These are phyloP conservation scores for Kwoniella shandongensis DNA, from an alignment of 768 basidiomycete genomes.

Conservation along the genomic window DNA sequence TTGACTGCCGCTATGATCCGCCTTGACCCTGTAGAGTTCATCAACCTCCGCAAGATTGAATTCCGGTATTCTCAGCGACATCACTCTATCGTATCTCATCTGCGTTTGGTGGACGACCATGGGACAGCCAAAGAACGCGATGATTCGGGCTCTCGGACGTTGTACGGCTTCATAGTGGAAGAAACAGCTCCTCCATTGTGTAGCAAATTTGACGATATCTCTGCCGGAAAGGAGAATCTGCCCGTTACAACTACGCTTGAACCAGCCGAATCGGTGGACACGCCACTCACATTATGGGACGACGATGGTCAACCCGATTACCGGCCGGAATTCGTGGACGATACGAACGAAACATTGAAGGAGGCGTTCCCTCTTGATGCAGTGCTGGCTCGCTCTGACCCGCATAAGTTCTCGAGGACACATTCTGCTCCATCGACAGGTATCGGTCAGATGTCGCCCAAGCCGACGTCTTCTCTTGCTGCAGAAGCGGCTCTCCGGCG, in stretches of 20 bases:
- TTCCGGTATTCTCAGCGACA: conserved; percentile 29
- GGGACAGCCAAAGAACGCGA: conserved; percentile 6
- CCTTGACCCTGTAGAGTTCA: conserved; percentile 37
- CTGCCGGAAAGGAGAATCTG: not conserved
- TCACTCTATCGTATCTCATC: conserved; percentile 39
- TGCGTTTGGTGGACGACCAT: conserved; percentile 32
- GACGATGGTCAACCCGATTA: too few species aligned
- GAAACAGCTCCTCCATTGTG: conserved; percentile 45
- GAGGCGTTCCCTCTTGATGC: not conserved
- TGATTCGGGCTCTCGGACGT: conserved; percentile 15
- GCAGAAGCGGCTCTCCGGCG: conserved; percentile 31
- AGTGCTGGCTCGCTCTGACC: not conserved
- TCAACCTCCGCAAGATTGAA: conserved; percentile 42
- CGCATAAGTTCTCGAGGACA: conserved; percentile 8
- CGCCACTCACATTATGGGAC: too few species aligned
- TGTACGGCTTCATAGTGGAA: conserved; percentile 42
- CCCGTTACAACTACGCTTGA: too few species aligned
- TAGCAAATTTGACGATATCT: conserved; percentile 28
- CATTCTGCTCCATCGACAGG: conserved; percentile 13
- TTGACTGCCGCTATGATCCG: conserved; percentile 30
- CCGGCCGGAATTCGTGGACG: too few species aligned
- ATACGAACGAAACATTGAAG: too few species aligned
- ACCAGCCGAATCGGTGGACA: too few species aligned
- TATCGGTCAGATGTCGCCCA: not conserved
- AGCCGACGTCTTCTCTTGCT: conserved; percentile 11